Conservation (phyloP, 2,329 filamentous ascomycete species). For the Ramichloridium luteum region DNA sequence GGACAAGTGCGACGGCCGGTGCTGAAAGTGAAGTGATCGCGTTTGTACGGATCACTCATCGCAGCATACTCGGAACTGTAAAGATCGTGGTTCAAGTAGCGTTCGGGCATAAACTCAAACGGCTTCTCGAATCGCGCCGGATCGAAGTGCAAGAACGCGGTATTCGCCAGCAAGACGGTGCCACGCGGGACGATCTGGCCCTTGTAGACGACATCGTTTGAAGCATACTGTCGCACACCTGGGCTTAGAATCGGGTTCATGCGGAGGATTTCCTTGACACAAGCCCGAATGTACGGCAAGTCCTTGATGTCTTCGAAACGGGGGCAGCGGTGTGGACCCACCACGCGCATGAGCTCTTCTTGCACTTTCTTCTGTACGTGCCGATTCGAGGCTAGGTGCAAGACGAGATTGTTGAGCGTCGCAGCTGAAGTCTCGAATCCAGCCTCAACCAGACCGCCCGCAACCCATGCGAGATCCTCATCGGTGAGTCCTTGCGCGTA, state of each 20-base stretch:
- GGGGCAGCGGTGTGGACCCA: constrained; percentile 15
- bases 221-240: constrained; percentile 27
- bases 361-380: too few relatives aligned
- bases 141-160: constrained; percentile 5
- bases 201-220: constrained; percentile 13
- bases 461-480: too few relatives aligned
- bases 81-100: too few relatives aligned
- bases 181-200: constrained; percentile 6
- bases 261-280: constrained; percentile 23
- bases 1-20: constrained; percentile 7
- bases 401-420: too few relatives aligned
- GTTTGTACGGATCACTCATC: constrained; percentile 5
- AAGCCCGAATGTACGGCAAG: constrained; percentile 17
- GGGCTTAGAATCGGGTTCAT: constrained; percentile 20
- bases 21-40: constrained; percentile 6
- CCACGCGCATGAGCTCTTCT: constrained; percentile 17
- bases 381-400: too few relatives aligned
- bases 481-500: too few relatives aligned
- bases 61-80: too few relatives aligned
- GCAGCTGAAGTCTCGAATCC: too few relatives aligned
- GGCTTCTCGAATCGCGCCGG: constrained; percentile 6
- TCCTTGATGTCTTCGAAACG: constrained; percentile 15
- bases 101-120: neutral
- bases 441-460: too few relatives aligned
- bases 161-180: constrained; percentile 6